Base-by-base conservation (phyloP, 1,284 basidiomycete species). In the Microbotryum violaceum region DNA sequence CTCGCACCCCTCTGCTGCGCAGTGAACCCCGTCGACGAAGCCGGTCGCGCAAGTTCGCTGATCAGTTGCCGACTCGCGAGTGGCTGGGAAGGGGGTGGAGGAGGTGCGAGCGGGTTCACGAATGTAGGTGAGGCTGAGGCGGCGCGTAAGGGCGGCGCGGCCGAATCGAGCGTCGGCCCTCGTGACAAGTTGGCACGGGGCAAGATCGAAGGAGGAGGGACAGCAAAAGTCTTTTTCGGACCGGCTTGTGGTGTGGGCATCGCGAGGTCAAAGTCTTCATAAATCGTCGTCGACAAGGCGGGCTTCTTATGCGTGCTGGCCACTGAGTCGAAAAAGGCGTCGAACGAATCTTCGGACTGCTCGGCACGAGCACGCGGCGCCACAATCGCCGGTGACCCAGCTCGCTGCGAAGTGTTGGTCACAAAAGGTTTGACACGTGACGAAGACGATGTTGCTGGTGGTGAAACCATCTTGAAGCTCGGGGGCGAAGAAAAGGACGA, bases 251-350 rank as follows among this genome's bases (percentile, higher is more conserved):
- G 49, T 4, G 29, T 42, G 16, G 29, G 33, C 27, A 49, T 49
- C 5, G 61, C n/a, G 18, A 52, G 33, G 27, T 31, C n/a, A n/a
- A 49, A 45, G 49, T 18, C 27, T 12, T 25, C 52, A 33, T 44
- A 33, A 7, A 8, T 20, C 27, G 47, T 7, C 8, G 44, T n/a
- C 49, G 54, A 56, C 12, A 63, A 54, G 1, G 57, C 45, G 14
- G 54, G 23, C 37, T 42, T 23, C 16, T 46, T 42, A 14, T 42
- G 16, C 37, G 37, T 16, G 12, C 37, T 42, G 37, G 61, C 56
- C 12, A 69, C 67, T 1, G 70, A 70, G 57, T 70, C 61, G 63
- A 72, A 72, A 58, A 70, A 68, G 16, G 62, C 62, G 47, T 70
- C 71, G 54, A 72, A 70, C 4, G 69, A 66, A 37, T 66, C 64